phyloP scores from a whole-genome alignment of 2,329 filamentous ascomycete genomes.

The Pestalotiopsis sp. region DNA sequence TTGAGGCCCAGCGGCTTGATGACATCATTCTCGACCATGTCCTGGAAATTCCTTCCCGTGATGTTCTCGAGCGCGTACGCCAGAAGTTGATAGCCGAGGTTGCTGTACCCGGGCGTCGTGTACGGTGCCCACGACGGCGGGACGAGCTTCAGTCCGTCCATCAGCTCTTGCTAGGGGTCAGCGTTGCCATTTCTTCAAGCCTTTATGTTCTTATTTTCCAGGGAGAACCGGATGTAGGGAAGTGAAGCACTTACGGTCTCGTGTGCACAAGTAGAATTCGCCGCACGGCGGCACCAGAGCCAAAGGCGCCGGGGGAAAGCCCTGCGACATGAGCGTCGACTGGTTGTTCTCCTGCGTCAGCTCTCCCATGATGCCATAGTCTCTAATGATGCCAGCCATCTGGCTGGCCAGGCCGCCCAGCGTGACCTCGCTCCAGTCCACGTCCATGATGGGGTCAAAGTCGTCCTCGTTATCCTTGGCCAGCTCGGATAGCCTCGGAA shows the following conservation, averaged over 20 bases:
- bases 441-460: constrained; percentile 2
- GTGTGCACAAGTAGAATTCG: constrained; percentile 22
- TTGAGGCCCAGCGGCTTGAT: constrained; percentile 23
- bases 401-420: constrained; percentile 10
- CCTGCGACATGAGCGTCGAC: constrained; percentile 22
- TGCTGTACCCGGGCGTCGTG: constrained; percentile 28
- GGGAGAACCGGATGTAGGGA: background rate
- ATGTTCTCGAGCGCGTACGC: constrained; percentile 32
- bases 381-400: constrained; percentile 10
- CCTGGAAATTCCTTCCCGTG: constrained; percentile 20
- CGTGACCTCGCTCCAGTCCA: constrained; percentile 10
- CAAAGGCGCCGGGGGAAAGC: constrained; percentile 26
- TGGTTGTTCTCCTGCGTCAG: constrained; percentile 31
- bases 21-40: constrained; percentile 26
- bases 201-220: no score
- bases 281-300: constrained; percentile 25
- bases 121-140: constrained; percentile 29
- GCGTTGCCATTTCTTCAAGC: background rate
- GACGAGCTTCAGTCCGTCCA: constrained; percentile 23
- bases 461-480: background rate
- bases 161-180: constrained; percentile 21
- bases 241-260: constrained; percentile 23
- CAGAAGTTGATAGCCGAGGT: constrained; percentile 29
- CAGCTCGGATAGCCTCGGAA: constrained; percentile 28
- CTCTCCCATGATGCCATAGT: constrained; percentile 26